phyloP scores from a whole-genome alignment of 2,329 filamentous ascomycete species.

The Emergomyces pasteurianus region DNA sequence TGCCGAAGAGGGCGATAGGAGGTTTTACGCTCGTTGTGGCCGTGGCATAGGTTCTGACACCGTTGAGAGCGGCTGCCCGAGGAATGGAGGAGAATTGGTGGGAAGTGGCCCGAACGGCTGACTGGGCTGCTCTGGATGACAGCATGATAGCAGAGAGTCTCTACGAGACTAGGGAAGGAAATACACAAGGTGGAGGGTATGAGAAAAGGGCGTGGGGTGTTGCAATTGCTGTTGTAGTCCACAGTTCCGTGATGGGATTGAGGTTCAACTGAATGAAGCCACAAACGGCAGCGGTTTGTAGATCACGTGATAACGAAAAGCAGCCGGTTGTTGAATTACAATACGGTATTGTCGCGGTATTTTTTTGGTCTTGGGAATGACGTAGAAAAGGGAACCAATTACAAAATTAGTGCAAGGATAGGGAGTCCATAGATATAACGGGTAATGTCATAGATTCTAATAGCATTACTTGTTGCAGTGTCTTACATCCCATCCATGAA shows the following conservation, averaged over 20 bases:
- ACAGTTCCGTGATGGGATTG: not conserved
- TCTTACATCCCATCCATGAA: not conserved
- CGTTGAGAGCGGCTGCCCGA: slow-evolving; percentile 29
- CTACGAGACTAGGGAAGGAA: not conserved
- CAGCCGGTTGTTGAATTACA: not conserved
- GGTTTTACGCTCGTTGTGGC: slow-evolving; percentile 60
- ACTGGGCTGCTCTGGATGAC: slow-evolving; percentile 44
- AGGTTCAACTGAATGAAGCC: not conserved
- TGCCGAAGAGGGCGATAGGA: slow-evolving; percentile 81
- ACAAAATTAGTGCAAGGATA: not conserved
- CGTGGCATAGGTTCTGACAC: slow-evolving; percentile 64
- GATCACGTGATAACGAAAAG: slow-evolving; percentile 1
- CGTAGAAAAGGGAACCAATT: not conserved
- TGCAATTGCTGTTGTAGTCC: slow-evolving; percentile 2
- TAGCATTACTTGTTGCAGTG: not conserved
- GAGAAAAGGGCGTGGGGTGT: not conserved
- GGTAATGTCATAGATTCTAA: not conserved
- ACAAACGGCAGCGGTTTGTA: not conserved
- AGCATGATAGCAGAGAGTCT: slow-evolving; percentile 35
- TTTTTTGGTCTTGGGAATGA: not conserved
- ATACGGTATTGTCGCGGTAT: not conserved
- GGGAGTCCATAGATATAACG: not conserved
- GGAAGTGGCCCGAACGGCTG: slow-evolving; percentile 44
- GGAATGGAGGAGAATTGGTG: slow-evolving; percentile 28
- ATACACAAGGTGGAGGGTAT: not conserved